Evolutionary conservation across 257 asterid species (phyloP), one percentile per base, ranked within the genome.

Genomic region (Lantana camara): DNA sequence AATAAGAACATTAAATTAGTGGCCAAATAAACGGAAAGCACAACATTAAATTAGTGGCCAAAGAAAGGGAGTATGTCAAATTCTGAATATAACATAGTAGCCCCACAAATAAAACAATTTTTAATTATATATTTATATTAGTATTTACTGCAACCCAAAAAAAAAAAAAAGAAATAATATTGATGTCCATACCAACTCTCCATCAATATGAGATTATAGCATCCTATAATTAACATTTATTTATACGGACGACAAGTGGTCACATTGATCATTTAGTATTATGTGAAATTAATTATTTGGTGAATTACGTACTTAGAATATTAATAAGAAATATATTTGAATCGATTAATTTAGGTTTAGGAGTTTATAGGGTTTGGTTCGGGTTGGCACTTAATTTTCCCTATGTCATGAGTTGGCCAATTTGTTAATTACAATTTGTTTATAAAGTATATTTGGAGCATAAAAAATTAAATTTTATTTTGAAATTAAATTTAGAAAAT

Each of bases 1-100:
- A 56, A 69, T 54, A 72, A 71, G 57, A 50, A 68, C 75, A 83
- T 68, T 83, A 44, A 83, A n/a, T n/a, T n/a, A n/a, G n/a, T n/a
- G n/a, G n/a, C n/a, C n/a, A n/a, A n/a, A 58, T 78, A 66, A 66
- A 14, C 16, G 70, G 79, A 76, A 74, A 66, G 72, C 75, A 32
- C 54, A 9, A 50, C 70, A 71, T 61, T 72, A 62, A 77, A 40
- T 68, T 57, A 63, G 46, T 63, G 73, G 71, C 77, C 77, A 81
- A 54, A 15, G 80, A 71, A 56, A 73, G 65, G 35, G 78, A 47
- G 71, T 21, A 38, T 29, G 38, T 42, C 42, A 57, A 23, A 56
- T 68, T 56, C 50, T 57, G 64, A 51, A 32, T 20, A 19, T 23
- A 49, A 60, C 58, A 60, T 41, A 46, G 45, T 63, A 65, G 73